Conservation (phyloP, 257 asterid species). For the Penstemon eatonii region DNA sequence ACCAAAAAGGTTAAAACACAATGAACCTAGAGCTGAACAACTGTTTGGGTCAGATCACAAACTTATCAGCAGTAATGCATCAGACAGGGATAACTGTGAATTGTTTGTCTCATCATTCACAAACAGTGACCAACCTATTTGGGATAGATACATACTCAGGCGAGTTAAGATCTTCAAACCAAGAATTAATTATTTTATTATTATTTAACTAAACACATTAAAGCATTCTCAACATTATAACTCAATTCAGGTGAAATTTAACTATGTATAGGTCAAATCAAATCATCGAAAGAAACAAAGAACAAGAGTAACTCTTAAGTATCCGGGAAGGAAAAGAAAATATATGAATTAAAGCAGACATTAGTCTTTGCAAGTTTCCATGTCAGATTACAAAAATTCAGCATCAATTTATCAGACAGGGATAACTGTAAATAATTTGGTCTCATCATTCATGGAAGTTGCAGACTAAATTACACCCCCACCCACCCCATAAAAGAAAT, state of each 20-base stretch:
- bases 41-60: slow-evolving; percentile 51
- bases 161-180: no score
- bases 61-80: slow-evolving; percentile 35
- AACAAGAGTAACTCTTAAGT: neutral
- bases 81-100: slow-evolving; percentile 74
- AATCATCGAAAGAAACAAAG: neutral
- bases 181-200: neutral
- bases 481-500: neutral
- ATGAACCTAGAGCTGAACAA: neutral
- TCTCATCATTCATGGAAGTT: slow-evolving; percentile 57
- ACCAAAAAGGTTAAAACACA: no score
- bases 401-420: slow-evolving; percentile 71
- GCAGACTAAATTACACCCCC: neutral
- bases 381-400: slow-evolving; percentile 65
- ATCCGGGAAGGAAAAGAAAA: neutral
- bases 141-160: no score
- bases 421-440: slow-evolving; percentile 64
- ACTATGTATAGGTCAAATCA: no score
- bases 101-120: slow-evolving; percentile 44
- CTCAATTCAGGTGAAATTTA: no score
- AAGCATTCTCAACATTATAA: no score
- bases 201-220: neutral
- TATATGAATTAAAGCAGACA: neutral
- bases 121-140: neutral
- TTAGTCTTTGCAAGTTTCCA: slow-evolving; percentile 14